Conservation (phyloP, 257 asterid genomes). For the Gardenia jasminoides region DNA sequence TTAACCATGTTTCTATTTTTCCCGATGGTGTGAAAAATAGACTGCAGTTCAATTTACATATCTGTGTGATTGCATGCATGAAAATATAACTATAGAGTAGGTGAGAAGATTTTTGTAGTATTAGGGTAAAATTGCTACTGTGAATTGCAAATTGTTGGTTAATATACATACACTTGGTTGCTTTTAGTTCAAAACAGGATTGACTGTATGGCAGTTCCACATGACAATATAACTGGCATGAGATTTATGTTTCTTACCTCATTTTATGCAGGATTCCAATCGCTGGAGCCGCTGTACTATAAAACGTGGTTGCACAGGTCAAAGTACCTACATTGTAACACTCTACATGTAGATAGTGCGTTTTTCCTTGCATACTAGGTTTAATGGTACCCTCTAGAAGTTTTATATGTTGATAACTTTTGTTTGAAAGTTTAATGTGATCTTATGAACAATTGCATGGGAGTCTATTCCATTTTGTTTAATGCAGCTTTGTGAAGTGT, state of each 20-base stretch:
- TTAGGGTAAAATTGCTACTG: neutral
- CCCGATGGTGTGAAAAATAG: neutral
- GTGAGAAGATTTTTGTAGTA: too few species aligned
- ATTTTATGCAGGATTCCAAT: conserved; percentile 67
- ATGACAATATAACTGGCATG: neutral
- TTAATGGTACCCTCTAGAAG: neutral
- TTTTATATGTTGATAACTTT: too few species aligned
- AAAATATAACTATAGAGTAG: neutral
- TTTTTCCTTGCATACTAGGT: neutral
- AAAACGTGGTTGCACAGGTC: conserved; percentile 94
- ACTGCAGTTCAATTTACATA: neutral
- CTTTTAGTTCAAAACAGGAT: neutral
- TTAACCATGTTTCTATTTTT: neutral
- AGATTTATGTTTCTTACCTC: conserved; percentile 15
- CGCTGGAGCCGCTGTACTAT: conserved; percentile 60
- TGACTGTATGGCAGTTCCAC: neutral
- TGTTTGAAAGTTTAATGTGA: too few species aligned
- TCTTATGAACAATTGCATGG: too few species aligned
- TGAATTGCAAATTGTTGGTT: neutral
- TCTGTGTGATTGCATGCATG: too few species aligned
- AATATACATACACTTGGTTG: neutral
- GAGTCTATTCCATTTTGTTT: neutral
- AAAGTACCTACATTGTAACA: conserved; percentile 5
- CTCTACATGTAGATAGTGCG: too few species aligned
- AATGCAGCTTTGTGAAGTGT: neutral